phyloP scores from a whole-genome alignment of 805 yeast genomes.

The Candida corydali region DNA sequence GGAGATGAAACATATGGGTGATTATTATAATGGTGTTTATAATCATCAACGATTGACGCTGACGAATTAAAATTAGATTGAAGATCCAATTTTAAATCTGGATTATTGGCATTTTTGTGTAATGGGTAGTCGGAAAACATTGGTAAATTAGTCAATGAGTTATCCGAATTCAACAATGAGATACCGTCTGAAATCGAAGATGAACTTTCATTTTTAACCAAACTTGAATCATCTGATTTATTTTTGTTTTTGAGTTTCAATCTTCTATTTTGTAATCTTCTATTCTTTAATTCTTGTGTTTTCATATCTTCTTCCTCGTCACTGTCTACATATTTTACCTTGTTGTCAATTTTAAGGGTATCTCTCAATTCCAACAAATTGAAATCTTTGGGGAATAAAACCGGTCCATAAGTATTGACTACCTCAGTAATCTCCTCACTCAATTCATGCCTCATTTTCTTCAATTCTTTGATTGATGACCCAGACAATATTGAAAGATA shows the following conservation, averaged over 20 bases:
- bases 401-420: conserved; percentile 80
- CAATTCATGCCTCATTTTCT: conserved; percentile 56
- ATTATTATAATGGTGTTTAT: conserved; percentile 10
- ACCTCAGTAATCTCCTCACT: conserved; percentile 71
- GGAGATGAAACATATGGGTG: conserved; percentile 5
- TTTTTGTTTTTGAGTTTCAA: conserved; percentile 18
- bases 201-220: conserved; percentile 12
- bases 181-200: conserved; percentile 54
- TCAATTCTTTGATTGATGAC: conserved; percentile 52
- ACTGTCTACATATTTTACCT: conserved; percentile 29
- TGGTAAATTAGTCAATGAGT: conserved; percentile 61
- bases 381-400: conserved; percentile 77
- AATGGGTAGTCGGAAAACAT: conserved; percentile 50
- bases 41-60: conserved; percentile 31
- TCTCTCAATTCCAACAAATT: conserved; percentile 49
- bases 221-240: conserved; percentile 1
- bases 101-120: conserved; percentile 27
- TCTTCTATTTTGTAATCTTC: conserved; percentile 32
- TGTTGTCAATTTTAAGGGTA: conserved; percentile 23
- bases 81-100: conserved; percentile 16
- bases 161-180: conserved; percentile 58
- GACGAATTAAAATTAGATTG: conserved; percentile 27
- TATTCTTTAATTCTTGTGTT: conserved; percentile 42
- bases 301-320: conserved; percentile 50
- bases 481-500: conserved; percentile 62